Evolutionary conservation across 768 basidiomycete genomes (phyloP), one percentile per base, ranked within the genome.

Genomic region (Lactarius sanguifluus): DNA sequence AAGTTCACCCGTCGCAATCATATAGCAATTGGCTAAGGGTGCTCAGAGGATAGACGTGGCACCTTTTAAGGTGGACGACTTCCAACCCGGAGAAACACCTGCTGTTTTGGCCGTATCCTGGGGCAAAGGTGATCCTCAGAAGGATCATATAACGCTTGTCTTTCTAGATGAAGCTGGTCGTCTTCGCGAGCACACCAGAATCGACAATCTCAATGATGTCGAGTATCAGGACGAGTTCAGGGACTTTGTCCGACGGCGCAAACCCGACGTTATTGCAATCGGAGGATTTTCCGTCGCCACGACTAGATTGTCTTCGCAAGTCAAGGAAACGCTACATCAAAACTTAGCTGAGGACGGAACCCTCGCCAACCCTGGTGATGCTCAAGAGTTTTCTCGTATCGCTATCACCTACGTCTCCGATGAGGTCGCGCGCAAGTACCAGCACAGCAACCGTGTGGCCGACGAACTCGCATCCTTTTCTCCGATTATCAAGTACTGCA

Each of bases 121-220:
- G 88, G 97, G 97, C 43, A 90, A 92, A 77, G 97, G 97, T 43
- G 95, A 97, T 71, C 92, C 94, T 45, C 87, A 90, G 72, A 91
- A 91, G 72, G 96, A 99, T 76, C 88, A 89, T 8, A 90, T 98
- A 62, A 85, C 87, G 25, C 79, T 94, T 47, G 90, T 96, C 64
- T 92, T 88, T 79, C 74, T 98, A 56, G 96, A 98, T 72, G 86
- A 92, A 68, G 88, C 87, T 56, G 96, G 97, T 20, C 89, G 92
- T 57, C 81, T 96, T 73, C 90, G 94, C n/a, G 93, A 97, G 71
- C 89, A 94, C 68, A 85, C 87, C 54, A 92, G 90, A 74, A 82
- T 98, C 63, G 95, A 97, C 77, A 95, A 94, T 71, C 83, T 99
- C 34, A 81, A 83, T 66, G 92, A 94, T 72, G 74, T 75, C 1